phyloP scores from a whole-genome alignment of 1,139 yeast genomes.

The Pichia sp. region DNA sequence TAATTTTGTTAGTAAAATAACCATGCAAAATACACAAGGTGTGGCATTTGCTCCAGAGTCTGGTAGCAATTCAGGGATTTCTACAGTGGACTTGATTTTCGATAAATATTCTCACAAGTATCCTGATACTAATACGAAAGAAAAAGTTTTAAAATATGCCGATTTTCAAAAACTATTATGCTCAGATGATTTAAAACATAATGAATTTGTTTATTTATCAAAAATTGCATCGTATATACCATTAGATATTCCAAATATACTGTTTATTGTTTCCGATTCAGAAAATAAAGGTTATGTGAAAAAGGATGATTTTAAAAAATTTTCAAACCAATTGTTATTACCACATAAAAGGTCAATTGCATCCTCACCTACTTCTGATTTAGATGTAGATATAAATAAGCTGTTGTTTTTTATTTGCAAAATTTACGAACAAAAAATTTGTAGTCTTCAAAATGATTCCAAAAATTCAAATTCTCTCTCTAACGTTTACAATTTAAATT shows the following conservation, averaged over 20 bases:
- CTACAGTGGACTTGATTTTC: background rate
- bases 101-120: conserved; percentile 22
- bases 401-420: conserved; percentile 35
- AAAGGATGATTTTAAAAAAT: conserved; percentile 53
- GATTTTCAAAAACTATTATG: conserved; percentile 24
- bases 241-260: conserved; percentile 36
- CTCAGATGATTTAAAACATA: conserved; percentile 16
- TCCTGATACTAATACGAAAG: conserved; percentile 19
- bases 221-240: conserved; percentile 24
- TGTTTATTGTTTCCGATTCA: conserved; percentile 60
- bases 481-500: conserved; percentile 16
- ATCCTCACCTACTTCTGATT: background rate
- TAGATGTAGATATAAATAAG: conserved; percentile 43
- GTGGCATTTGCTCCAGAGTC: too few relatives aligned
- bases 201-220: conserved; percentile 22
- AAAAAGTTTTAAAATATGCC: conserved; percentile 21
- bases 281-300: conserved; percentile 56
- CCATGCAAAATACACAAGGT: too few relatives aligned
- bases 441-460: too few relatives aligned
- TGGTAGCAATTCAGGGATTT: too few relatives aligned
- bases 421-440: conserved; percentile 30
- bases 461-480: too few relatives aligned
- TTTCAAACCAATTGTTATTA: conserved; percentile 48
- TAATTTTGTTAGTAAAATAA: too few relatives aligned
- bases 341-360: background rate